A percentile compares a stretch with the other conserved stretches of the same genome.
Conservation (phyloP, 352 stramenopile genomes). For the Phytophthora pseudosyringae region DNA sequence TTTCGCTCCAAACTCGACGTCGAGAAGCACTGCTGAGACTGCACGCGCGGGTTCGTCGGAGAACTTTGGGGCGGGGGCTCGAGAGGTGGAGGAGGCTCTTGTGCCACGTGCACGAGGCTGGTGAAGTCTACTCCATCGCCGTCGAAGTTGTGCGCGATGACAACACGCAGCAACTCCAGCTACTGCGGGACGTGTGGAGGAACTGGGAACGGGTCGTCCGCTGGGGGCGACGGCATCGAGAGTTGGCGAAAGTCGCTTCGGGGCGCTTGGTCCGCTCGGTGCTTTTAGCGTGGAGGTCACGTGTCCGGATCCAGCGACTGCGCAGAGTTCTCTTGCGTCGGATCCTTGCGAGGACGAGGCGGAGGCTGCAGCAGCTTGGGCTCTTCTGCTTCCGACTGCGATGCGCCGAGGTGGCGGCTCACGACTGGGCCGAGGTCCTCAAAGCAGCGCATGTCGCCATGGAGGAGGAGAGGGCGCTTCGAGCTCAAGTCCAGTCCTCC, state of each 20-base stretch:
- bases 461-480: slow-evolving; percentile 51
- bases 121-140: slow-evolving; percentile 4
- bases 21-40: slow-evolving; percentile 13
- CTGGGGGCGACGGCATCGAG: slow-evolving; percentile 11
- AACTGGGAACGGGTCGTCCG: slow-evolving; percentile 26
- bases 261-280: slow-evolving; percentile 6
- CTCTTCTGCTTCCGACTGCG: slow-evolving; percentile 40
- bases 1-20: slow-evolving; percentile 10
- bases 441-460: slow-evolving; percentile 44
- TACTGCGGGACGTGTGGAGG: slow-evolving; percentile 28
- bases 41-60: slow-evolving; percentile 8
- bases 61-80: slow-evolving; percentile 13
- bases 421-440: slow-evolving; percentile 52
- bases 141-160: background rate
- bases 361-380: slow-evolving; percentile 16
- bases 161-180: background rate
- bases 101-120: background rate
- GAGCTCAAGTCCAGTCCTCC: slow-evolving; percentile 44
- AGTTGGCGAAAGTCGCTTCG: background rate
- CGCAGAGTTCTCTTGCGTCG: slow-evolving; percentile 17
- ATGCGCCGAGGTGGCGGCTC: slow-evolving; percentile 34
- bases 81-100: slow-evolving; percentile 19
- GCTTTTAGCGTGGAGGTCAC: slow-evolving; percentile 17
- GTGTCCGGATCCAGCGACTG: background rate
- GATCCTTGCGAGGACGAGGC: slow-evolving; percentile 14